Base-by-base conservation (phyloP, 225 moss, liverwort and hornwort species). In the Pseudisothecium myosuroides region DNA sequence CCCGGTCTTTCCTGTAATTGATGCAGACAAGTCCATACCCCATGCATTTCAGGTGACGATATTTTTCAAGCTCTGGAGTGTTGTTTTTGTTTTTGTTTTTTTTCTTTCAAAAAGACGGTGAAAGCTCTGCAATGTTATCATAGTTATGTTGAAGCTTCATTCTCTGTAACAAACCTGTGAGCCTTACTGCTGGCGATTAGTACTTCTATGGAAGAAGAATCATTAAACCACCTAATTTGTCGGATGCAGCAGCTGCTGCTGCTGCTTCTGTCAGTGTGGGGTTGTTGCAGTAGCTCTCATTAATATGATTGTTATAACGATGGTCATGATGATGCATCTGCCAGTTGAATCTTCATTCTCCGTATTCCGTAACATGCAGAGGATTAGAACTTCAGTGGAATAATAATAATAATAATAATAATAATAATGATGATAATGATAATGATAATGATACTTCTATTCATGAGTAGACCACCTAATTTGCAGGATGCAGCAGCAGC, bases 41-140 rank as follows among this genome's bases (percentile, higher is more conserved):
- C 96, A 97, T 64, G 78, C 95, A 27, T 96, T 96, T 84, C 95
- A 96, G 96, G 96, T 96, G 60, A 80, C 62, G 45, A 75, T 66
- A 20, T 39, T 47, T 66, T 43, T 26, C 76, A 71, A 76, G 60
- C 67, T 45, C 61, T 86, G 36, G n/a, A n/a, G n/a, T n/a, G n/a
- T n/a, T n/a, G n/a, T n/a, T n/a, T n/a, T n/a, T n/a, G n/a, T n/a
- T n/a, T n/a, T n/a, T n/a, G n/a, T n/a, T n/a, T n/a, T n/a, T n/a
- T n/a, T n/a, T n/a, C n/a, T n/a, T n/a, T n/a, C n/a, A n/a, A n/a
- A n/a, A n/a, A n/a, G n/a, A n/a, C n/a, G n/a, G n/a, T n/a, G n/a
- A n/a, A 71, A 76, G 60, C 67, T 45, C 61, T 86, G 36, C 67
- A 41, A 52, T 86, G 61, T 64, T 52, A 34, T 64, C 47, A 27